Percentiles rank a stretch among this genome's conserved stretches.
phyloP scores from a whole-genome alignment of 495 filamentous ascomycete species.

The Hyaloscypha finlandica region DNA sequence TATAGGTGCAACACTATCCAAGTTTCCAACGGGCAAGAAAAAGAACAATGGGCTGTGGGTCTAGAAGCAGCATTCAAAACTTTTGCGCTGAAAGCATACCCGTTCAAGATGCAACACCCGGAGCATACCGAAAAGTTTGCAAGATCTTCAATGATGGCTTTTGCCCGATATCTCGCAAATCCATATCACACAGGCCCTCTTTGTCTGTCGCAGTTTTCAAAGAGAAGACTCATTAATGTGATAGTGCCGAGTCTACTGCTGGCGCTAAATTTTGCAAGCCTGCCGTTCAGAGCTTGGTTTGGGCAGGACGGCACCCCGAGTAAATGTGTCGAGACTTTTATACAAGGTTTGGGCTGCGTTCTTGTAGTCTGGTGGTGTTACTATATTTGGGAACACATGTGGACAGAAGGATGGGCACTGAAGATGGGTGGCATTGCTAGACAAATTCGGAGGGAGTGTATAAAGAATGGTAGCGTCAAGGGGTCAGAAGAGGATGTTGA shows the following conservation, averaged over 20 bases:
- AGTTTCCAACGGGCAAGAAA: constrained; percentile 19
- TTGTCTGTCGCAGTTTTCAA: constrained; percentile 13
- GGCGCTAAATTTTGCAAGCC: constrained; percentile 4
- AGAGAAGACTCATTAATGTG: constrained; percentile 2
- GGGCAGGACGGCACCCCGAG: not conserved
- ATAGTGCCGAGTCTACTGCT: constrained; percentile 6
- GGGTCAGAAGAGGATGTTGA: constrained; percentile 16
- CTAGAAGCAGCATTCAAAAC: constrained; percentile 13
- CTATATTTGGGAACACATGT: constrained; percentile 2
- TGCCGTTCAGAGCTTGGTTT: constrained; percentile 8
- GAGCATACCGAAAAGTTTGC: not conserved
- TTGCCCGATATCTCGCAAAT: constrained; percentile 17
- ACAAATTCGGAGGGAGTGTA: constrained; percentile 18
- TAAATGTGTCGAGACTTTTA: not conserved
- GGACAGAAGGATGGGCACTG: constrained; percentile 10
- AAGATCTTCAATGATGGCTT: constrained; percentile 3
- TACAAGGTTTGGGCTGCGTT: constrained; percentile 6
- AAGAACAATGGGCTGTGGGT: constrained; percentile 11
- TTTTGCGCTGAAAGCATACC: constrained; percentile 9
- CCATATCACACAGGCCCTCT: too few species aligned
- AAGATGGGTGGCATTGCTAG: constrained; percentile 17
- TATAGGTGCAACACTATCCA: constrained; percentile 12
- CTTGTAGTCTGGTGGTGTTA: constrained; percentile 8
- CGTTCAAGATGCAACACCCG: constrained; percentile 11
- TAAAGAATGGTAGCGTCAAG: constrained; percentile 17